Conservation (phyloP, 2,329 filamentous ascomycete genomes). For the Phoma sp. region DNA sequence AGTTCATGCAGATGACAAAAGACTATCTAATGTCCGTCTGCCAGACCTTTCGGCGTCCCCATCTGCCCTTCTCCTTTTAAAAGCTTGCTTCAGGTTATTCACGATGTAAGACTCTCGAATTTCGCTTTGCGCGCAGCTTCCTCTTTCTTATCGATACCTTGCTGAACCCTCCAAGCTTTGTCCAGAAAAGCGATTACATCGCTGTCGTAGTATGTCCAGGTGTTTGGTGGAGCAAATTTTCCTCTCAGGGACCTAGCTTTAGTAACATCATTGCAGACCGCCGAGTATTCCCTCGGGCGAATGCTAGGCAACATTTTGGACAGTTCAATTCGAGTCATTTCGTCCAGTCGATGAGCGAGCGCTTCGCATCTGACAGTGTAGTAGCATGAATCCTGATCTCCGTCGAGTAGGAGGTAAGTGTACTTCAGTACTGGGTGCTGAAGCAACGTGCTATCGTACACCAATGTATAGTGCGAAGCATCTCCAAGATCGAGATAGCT, state of each 20-base stretch:
- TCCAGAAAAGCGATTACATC: not conserved
- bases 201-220: not conserved
- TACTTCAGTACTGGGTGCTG: not conserved
- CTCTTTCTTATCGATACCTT: not conserved
- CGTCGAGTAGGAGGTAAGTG: not conserved
- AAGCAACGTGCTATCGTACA: no score
- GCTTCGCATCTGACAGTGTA: no score
- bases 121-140: not conserved
- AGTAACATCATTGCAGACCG: not conserved
- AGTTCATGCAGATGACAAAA: no score
- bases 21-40: no score
- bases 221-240: not conserved
- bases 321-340: not conserved
- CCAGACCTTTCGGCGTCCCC: no score
- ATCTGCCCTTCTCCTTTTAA: not conserved
- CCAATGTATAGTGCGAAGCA: no score
- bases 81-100: not conserved
- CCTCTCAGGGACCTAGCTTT: not conserved
- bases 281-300: not conserved
- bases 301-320: not conserved
- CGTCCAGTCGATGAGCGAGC: not conserved
- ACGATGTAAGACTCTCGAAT: not conserved
- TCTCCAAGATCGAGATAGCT: no score
- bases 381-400: not conserved
- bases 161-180: not conserved